Evolutionary conservation across 805 yeast species (phyloP).

Genomic region (Kurtzmaniella cleridarum): DNA sequence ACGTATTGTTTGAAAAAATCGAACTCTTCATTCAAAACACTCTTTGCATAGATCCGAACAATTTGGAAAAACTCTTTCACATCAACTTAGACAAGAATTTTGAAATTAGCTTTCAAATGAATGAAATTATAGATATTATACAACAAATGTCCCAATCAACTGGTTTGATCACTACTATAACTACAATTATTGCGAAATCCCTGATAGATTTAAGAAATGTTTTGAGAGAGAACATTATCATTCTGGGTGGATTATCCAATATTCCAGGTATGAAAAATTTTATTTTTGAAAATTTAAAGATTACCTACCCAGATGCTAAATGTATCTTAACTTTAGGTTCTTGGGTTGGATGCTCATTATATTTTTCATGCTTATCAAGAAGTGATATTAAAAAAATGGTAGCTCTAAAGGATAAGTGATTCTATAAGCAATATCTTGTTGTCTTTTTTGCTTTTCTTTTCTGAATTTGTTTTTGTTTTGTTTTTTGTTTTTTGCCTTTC

Average conservation of each 20-base stretch:
- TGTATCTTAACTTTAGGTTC: constrained; percentile 19
- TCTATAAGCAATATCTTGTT: too few species aligned
- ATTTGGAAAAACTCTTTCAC: background rate
- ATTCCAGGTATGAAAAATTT: constrained; percentile 19
- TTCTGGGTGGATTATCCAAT: constrained; percentile 19
- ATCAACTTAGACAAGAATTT: background rate
- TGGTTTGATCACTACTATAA: constrained; percentile 1
- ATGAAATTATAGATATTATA: too few species aligned
- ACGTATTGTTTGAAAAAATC: constrained; percentile 12
- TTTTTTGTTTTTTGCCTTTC: constrained; percentile 2
- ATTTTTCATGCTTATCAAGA: constrained; percentile 15
- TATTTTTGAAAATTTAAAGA: constrained; percentile 10
- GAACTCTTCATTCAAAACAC: constrained; percentile 12
- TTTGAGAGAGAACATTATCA: constrained; percentile 15
- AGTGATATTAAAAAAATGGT: constrained; percentile 9
- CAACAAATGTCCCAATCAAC: background rate
- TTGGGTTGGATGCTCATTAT: constrained; percentile 29
- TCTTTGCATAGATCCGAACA: constrained; percentile 7
- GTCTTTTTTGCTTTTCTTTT: background rate
- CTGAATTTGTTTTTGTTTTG: constrained; percentile 8
- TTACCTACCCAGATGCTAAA: constrained; percentile 2
- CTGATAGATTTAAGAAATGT: constrained; percentile 16
- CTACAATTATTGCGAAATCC: constrained; percentile 5
- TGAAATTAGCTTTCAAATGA: background rate
- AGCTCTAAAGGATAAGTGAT: too few species aligned